phyloP scores from a whole-genome alignment of 805 yeast genomes.

The Phaffomyces antillensis region DNA sequence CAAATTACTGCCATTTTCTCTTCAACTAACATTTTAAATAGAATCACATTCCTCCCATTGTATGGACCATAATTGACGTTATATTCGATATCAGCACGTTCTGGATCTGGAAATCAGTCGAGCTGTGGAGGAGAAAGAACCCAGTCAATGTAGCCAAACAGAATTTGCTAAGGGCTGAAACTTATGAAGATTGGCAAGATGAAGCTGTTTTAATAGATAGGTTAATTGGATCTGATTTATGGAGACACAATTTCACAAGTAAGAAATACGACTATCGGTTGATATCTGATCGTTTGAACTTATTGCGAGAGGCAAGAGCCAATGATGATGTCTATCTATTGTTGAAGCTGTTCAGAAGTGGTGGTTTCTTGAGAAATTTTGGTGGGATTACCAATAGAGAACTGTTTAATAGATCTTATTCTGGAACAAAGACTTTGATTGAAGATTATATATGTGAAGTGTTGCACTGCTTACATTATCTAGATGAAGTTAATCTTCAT shows the following conservation, averaged over 20 bases:
- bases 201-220: conserved; percentile 43
- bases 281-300: conserved; percentile 65
- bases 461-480: conserved; percentile 53
- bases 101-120: conserved; percentile 29
- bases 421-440: conserved; percentile 84
- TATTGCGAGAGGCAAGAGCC: conserved; percentile 53
- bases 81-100: conserved; percentile 34
- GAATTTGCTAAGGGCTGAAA: conserved; percentile 42
- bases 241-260: conserved; percentile 83
- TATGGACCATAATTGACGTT: conserved; percentile 34
- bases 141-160: conserved; percentile 42
- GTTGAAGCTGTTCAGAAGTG: conserved; percentile 58
- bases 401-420: conserved; percentile 71
- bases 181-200: conserved; percentile 66
- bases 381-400: conserved; percentile 82
- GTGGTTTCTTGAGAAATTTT: conserved; percentile 82
- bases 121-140: conserved; percentile 28
- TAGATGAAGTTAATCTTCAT: conserved; percentile 31
- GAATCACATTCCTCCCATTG: conserved; percentile 35
- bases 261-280: conserved; percentile 77
- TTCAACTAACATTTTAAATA: not conserved
- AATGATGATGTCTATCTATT: conserved; percentile 47
- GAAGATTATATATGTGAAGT: conserved; percentile 84
- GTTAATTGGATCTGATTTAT: conserved; percentile 45
- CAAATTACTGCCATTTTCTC: not conserved